Conservation (phyloP, 441 rosid species). For the Syzygium malaccense region DNA sequence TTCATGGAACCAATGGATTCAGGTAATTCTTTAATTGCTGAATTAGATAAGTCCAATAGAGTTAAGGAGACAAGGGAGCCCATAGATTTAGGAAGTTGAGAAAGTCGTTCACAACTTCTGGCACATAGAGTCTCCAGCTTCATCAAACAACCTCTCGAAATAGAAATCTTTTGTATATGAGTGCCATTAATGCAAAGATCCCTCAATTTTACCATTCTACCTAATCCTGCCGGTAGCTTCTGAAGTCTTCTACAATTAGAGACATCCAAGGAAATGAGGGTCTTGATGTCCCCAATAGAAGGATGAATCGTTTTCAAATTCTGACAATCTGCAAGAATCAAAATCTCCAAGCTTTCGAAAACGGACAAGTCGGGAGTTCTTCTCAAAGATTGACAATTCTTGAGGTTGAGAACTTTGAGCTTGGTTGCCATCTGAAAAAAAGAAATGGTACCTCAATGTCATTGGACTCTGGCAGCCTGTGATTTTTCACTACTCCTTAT, state of each 20-base stretch:
- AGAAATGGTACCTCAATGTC: not conserved
- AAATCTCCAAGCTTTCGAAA: not conserved
- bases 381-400: not conserved
- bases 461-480: not conserved
- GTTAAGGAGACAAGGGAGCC: not conserved
- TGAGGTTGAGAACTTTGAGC: not conserved
- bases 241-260: rapidly evolving
- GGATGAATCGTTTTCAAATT: not conserved
- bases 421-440: not conserved
- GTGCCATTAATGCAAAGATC: not conserved
- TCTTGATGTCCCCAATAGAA: not conserved
- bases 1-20: not conserved
- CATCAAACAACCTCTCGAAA: not conserved
- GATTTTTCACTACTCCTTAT: not conserved
- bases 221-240: not conserved
- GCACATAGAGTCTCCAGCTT: not conserved
- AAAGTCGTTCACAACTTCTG: not conserved
- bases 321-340: rapidly evolving
- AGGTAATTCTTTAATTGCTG: not conserved
- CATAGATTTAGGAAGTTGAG: not conserved
- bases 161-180: not conserved
- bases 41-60: not conserved
- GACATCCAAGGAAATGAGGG: not conserved
- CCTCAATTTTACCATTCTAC: not conserved
- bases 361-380: not conserved